phyloP scores from a whole-genome alignment of 148 eudicot species.

The Vaccinium macrocarpon region DNA sequence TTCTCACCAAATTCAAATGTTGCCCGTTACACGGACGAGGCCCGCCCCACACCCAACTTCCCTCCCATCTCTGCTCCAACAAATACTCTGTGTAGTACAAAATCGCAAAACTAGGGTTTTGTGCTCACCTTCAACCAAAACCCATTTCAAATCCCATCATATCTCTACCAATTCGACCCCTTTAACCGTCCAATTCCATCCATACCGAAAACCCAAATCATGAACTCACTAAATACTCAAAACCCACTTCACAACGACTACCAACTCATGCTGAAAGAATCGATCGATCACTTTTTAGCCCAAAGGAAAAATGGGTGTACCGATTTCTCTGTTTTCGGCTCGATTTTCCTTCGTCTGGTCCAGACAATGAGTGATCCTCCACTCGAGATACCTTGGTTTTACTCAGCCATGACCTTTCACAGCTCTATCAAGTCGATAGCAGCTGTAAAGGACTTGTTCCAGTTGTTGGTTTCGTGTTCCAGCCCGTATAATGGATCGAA shows the following conservation, averaged over 20 bases:
- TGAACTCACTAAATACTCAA: not conserved
- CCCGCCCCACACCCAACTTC: slow-evolving; percentile 1
- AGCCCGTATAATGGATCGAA: slow-evolving; percentile 41
- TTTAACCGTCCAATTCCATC: slow-evolving; percentile 8
- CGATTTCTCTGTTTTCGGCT: slow-evolving; percentile 51
- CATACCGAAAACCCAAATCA: not conserved
- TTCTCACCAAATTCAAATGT: slow-evolving; percentile 34
- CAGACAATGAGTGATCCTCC: slow-evolving; percentile 74
- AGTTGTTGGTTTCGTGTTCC: slow-evolving; percentile 53
- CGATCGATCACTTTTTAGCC: slow-evolving; percentile 53
- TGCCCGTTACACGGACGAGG: slow-evolving; percentile 31
- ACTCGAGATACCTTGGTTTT: slow-evolving; percentile 75
- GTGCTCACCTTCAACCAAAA: not conserved
- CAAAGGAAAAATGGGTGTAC: slow-evolving; percentile 43
- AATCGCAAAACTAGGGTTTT: slow-evolving; percentile 39
- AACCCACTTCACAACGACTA: slow-evolving; percentile 25
- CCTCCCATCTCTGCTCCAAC: not conserved
- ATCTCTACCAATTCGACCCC: not conserved
- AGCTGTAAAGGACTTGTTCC: slow-evolving; percentile 59
- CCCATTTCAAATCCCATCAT: not conserved
- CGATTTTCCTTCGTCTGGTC: slow-evolving; percentile 62
- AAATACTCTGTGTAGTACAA: not conserved
- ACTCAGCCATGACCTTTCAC: slow-evolving; percentile 67
- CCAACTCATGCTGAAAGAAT: slow-evolving; percentile 62
- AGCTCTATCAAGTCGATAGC: slow-evolving; percentile 23